phyloP scores from a whole-genome alignment of 371 early-diverging fungal genomes.

The Mucor velutinosus region DNA sequence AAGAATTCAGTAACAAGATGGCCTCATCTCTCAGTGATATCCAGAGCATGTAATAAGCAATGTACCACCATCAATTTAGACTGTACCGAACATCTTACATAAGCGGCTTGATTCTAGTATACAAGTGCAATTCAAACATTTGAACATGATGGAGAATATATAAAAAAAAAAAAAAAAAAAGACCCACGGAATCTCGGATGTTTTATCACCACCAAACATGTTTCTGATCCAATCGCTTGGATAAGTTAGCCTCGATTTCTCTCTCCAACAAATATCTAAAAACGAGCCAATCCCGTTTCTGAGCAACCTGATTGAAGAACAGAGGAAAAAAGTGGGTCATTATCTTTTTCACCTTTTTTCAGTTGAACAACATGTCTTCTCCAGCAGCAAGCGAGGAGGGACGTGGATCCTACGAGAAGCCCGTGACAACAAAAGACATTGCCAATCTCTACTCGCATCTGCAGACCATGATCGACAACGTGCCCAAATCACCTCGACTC shows the following conservation, averaged over 20 bases:
- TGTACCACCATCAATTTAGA: too few species aligned
- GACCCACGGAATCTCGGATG: background rate
- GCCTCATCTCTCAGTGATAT: too few species aligned
- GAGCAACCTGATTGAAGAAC: background rate
- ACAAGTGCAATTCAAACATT: too few species aligned
- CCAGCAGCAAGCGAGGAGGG: background rate
- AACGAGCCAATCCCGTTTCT: background rate
- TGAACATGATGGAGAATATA: background rate
- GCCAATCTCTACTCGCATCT: constrained; percentile 56
- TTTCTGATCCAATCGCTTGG: background rate
- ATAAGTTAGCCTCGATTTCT: background rate
- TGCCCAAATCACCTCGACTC: constrained; percentile 28
- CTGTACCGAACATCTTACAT: too few species aligned
- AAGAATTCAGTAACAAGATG: too few species aligned
- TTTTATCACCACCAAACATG: background rate
- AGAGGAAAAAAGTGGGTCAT: background rate
- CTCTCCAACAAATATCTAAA: background rate
- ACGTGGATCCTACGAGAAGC: constrained; percentile 20
- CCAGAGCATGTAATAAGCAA: too few species aligned
- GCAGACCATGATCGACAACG: constrained; percentile 55
- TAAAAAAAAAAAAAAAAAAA: background rate
- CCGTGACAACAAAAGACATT: constrained; percentile 56
- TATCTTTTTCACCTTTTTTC: background rate
- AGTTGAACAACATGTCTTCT: background rate
- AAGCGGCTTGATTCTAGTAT: too few species aligned